Percentiles rank a stretch among this genome's conserved stretches.
phyloP scores from a whole-genome alignment of 805 yeast genomes.

The Barnettozyma vustinii region DNA sequence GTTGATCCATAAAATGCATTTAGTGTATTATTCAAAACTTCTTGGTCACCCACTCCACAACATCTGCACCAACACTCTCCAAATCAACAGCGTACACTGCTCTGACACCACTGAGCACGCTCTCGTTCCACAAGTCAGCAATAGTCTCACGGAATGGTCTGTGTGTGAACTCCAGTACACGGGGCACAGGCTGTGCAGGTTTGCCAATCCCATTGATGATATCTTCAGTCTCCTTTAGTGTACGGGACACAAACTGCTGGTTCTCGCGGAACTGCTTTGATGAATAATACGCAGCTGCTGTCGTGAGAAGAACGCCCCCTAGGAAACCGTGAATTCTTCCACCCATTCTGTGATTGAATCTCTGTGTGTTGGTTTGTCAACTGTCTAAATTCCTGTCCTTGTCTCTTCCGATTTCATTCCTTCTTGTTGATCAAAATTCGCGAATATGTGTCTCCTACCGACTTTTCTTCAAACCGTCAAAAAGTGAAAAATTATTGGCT shows the following conservation, averaged over 20 bases:
- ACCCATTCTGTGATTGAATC: conserved; percentile 31
- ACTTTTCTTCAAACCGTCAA: not conserved
- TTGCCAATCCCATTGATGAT: conserved; percentile 47
- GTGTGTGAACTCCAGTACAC: conserved; percentile 39
- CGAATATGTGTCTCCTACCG: conserved; percentile 1
- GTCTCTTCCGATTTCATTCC: not conserved
- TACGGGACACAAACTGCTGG: conserved; percentile 39
- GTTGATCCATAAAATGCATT: not conserved
- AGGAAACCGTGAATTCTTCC: conserved; percentile 50
- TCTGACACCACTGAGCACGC: conserved; percentile 56
- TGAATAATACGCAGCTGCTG: conserved; percentile 58
- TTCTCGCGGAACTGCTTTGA: conserved; percentile 48
- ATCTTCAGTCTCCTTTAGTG: conserved; percentile 43
- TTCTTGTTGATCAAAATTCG: not conserved
- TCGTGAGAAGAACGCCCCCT: conserved; percentile 55
- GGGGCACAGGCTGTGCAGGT: conserved; percentile 39
- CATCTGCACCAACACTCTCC: conserved; percentile 28
- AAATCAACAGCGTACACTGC: conserved; percentile 55
- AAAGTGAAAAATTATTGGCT: conserved; percentile 1
- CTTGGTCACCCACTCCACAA: conserved; percentile 5
- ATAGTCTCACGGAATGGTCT: conserved; percentile 53
- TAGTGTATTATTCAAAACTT: not conserved
- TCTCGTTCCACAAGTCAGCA: conserved; percentile 78
- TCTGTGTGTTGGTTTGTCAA: not conserved
- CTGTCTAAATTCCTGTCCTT: not conserved